Evolutionary conservation across 2,329 filamentous ascomycete species (phyloP).

Genomic region (Calonectria pseudoreteaudii): DNA sequence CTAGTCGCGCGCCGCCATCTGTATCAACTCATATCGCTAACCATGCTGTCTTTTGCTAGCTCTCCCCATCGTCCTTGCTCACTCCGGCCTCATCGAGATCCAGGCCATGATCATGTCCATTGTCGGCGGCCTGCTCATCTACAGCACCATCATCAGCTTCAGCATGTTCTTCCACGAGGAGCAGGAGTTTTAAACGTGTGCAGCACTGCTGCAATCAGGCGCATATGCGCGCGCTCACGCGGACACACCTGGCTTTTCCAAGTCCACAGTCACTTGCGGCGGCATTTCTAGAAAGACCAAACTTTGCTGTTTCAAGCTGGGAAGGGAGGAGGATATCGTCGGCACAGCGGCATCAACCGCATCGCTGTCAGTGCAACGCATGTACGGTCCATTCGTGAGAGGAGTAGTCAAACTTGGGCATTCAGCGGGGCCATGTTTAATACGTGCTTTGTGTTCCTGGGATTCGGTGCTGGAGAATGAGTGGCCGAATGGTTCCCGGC

Average conservation of each 20-base stretch:
- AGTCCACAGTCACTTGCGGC: not conserved
- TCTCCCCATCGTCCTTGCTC: constrained; percentile 87
- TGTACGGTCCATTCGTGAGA: constrained; percentile 39
- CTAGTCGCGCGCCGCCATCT: not conserved
- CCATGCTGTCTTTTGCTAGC: constrained; percentile 64
- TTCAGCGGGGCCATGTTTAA: constrained; percentile 34
- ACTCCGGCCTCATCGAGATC: constrained; percentile 83
- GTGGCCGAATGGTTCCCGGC: constrained; percentile 2
- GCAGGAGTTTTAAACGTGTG: constrained; percentile 81
- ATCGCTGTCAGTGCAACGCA: constrained; percentile 25
- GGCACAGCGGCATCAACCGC: constrained; percentile 24
- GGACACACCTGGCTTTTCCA: not conserved
- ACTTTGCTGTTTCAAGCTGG: not conserved
- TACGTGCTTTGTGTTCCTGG: constrained; percentile 24
- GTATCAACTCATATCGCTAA: constrained; percentile 23
- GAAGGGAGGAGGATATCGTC: not conserved
- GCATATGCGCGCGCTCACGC: not conserved
- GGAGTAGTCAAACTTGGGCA: constrained; percentile 24
- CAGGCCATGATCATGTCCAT: constrained; percentile 97
- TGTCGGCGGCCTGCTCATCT: constrained; percentile 91
- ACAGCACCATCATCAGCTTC: constrained; percentile 98
- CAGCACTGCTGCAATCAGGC: not conserved
- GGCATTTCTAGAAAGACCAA: not conserved
- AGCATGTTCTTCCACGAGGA: constrained; percentile 98
- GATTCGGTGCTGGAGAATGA: constrained; percentile 23